Percentiles rank a stretch among this genome's conserved stretches.
Conservation (phyloP, 2,329 filamentous ascomycete species). For the Sporothrix sp. region DNA sequence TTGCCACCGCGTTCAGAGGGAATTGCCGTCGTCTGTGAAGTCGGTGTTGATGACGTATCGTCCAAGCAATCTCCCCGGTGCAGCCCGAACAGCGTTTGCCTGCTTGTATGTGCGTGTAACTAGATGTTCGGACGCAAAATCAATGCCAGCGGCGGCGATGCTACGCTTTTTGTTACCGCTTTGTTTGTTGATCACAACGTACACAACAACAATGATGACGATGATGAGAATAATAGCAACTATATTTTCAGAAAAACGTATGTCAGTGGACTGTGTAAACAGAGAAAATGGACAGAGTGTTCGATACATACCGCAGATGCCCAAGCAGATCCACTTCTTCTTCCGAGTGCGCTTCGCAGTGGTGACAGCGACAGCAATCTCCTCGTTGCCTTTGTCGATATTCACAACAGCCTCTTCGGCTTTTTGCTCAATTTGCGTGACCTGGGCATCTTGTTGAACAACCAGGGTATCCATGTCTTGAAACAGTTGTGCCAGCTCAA, state of each 20-base stretch:
- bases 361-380: slow-evolving; percentile 71
- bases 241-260: too few species aligned
- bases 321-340: slow-evolving; percentile 96
- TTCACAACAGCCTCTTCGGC: slow-evolving; percentile 78
- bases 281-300: too few species aligned
- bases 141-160: slow-evolving; percentile 18
- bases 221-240: slow-evolving; percentile 45
- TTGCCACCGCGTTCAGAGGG: not conserved
- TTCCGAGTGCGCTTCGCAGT: slow-evolving; percentile 71
- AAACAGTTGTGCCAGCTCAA: slow-evolving; percentile 79
- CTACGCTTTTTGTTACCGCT: slow-evolving; percentile 25
- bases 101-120: slow-evolving; percentile 18
- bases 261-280: not conserved
- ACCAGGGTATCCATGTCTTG: slow-evolving; percentile 80
- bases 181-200: slow-evolving; percentile 34
- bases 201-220: slow-evolving; percentile 41
- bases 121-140: slow-evolving; percentile 18
- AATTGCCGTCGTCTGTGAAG: slow-evolving; percentile 9
- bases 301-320: slow-evolving; percentile 54
- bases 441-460: slow-evolving; percentile 72
- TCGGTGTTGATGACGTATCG: slow-evolving; percentile 16
- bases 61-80: not conserved
- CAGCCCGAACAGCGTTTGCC: slow-evolving; percentile 18
- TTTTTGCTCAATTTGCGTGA: slow-evolving; percentile 76
- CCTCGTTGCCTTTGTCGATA: slow-evolving; percentile 72